Conservation (phyloP, 2,329 filamentous ascomycete species). For the Shiraia sp. region DNA sequence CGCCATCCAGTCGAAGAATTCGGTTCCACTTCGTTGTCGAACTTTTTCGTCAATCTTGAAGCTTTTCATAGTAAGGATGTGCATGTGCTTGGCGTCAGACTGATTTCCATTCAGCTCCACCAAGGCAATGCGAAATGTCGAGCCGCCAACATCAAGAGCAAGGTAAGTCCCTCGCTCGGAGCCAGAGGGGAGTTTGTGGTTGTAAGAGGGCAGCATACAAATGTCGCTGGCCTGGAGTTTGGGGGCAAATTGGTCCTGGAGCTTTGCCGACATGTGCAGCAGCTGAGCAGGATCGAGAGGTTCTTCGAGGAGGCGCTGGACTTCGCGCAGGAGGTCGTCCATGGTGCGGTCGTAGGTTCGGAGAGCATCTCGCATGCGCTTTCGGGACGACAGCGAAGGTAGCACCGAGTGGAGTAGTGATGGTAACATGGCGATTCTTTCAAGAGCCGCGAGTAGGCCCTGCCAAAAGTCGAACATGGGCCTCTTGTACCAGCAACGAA, state of each 20-base stretch:
- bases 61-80: constrained; percentile 58
- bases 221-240: constrained; percentile 60
- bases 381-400: constrained; percentile 38
- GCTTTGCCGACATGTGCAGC: constrained; percentile 49
- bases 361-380: constrained; percentile 44
- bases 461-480: constrained; percentile 48
- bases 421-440: constrained; percentile 46
- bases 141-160: constrained; percentile 68
- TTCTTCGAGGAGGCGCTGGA: constrained; percentile 49
- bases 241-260: constrained; percentile 58
- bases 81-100: constrained; percentile 52
- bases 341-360: constrained; percentile 50
- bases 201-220: constrained; percentile 69
- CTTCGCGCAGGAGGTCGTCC: constrained; percentile 53
- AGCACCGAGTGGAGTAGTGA: constrained; percentile 45
- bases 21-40: constrained; percentile 57
- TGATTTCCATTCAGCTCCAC: constrained; percentile 58
- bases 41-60: constrained; percentile 61
- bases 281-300: constrained; percentile 48
- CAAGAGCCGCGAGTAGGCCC: constrained; percentile 42
- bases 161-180: constrained; percentile 63
- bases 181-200: constrained; percentile 63
- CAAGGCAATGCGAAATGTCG: constrained; percentile 65
- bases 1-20: constrained; percentile 71
- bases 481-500: constrained; percentile 37